These are phyloP conservation scores for Botrytis tulipae DNA, from an alignment of 2,329 filamentous ascomycete genomes.

Conservation along the genomic window DNA sequence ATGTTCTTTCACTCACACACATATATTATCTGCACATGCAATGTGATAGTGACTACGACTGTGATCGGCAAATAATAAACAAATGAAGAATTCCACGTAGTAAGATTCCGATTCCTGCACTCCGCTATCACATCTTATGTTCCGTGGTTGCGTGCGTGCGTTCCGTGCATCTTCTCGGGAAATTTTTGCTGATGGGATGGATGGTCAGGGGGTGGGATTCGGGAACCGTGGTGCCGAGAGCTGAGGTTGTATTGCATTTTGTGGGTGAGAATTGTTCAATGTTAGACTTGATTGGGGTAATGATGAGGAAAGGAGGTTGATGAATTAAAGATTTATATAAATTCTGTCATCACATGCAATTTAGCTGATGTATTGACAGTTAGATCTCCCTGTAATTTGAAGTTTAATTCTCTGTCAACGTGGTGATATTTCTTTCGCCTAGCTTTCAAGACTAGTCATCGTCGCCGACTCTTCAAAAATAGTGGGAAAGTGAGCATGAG, in stretches of 20 bases:
- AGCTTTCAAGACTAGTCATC: neutral
- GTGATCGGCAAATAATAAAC: constrained; percentile 8
- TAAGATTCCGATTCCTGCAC: neutral
- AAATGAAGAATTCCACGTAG: neutral
- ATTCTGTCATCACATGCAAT: neutral
- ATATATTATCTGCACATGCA: constrained; percentile 13
- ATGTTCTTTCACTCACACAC: constrained; percentile 7
- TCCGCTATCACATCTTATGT: constrained; percentile 6
- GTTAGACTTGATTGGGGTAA: neutral
- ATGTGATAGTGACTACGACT: constrained; percentile 16
- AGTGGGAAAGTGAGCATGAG: neutral
- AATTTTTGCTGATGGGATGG: constrained; percentile 1
- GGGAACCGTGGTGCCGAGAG: neutral
- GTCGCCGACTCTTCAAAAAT: neutral
- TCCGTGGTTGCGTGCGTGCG: neutral
- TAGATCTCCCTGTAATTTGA: neutral
- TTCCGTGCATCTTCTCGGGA: constrained; percentile 4
- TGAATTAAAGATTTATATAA: neutral
- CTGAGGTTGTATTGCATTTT: neutral
- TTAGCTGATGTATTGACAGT: neutral
- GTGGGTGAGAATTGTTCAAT: neutral
- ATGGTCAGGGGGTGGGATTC: constrained; percentile 3
- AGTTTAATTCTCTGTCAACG: neutral
- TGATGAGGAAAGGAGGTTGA: neutral
- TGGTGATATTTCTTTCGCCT: neutral